Evolutionary conservation across 257 asterid genomes (phyloP).

Genomic region (Lantana camara): DNA sequence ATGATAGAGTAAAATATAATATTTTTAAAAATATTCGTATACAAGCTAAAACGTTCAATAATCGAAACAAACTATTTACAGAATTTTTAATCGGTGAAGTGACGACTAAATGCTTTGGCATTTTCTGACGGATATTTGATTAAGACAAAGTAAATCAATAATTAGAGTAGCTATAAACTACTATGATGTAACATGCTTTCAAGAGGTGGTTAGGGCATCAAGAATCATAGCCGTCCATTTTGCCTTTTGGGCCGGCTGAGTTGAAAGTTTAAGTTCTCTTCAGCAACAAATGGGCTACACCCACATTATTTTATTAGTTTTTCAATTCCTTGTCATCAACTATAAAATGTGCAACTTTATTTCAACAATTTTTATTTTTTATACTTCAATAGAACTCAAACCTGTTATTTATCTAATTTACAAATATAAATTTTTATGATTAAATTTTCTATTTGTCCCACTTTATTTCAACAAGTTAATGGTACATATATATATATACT

Average conservation of each 20-base stretch:
- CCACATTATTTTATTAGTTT: neutral
- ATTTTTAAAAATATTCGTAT: no score
- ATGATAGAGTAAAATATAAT: neutral
- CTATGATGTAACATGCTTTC: no score
- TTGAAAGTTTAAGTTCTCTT: neutral
- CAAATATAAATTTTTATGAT: neutral
- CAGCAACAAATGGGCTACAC: neutral
- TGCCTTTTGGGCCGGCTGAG: slow-evolving; percentile 40
- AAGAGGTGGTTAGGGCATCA: no score
- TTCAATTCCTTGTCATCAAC: neutral
- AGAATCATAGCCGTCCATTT: slow-evolving; percentile 8
- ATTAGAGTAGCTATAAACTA: slow-evolving; percentile 7
- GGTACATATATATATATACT: no score
- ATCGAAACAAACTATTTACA: neutral
- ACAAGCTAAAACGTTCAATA: neutral
- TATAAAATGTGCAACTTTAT: no score
- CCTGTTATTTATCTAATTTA: neutral
- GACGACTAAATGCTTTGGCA: no score
- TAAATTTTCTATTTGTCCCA: no score
- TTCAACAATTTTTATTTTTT: no score
- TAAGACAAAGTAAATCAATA: neutral
- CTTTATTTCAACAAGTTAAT: no score
- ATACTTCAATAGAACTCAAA: slow-evolving; percentile 3
- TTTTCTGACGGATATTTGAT: no score
- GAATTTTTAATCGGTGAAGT: no score